Evolutionary conservation across 2,329 filamentous ascomycete species (phyloP), one percentile per base, ranked within the genome.

Genomic region (Hysterium pulicare): DNA sequence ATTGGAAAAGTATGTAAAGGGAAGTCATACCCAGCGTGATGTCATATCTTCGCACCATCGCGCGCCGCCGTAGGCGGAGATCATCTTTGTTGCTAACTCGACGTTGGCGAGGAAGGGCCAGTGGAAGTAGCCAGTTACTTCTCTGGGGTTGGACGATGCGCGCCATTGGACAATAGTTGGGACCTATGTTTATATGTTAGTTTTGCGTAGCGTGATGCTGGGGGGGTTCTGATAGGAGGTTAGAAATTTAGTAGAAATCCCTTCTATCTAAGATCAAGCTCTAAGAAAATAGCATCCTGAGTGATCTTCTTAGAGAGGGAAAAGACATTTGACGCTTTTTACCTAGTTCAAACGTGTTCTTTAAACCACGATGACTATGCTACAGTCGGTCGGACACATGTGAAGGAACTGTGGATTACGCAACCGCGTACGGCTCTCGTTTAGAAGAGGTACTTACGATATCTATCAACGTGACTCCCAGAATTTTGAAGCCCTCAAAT

Each of bases 101-200:
- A 63, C 56, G 53, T 82, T 78, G 7, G 79, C 75, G 16, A 81
- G 67, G 48, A 81, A 74, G 40, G 78, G 79, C 77, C 78, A 82
- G 58, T 82, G 78, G 51, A 74, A 81, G 56, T 79, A 81, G 0
- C 69, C 67, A 21, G 64, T 66, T 1, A 75, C 73, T 45, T 55
- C 54, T 3, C 46, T 46, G 2, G 78, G 74, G 0, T 60, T 58
- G 4, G 66, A 50, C 39, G 70, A 49, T 13, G 68, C 59, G 37
- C 64, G 62, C 61, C 73, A 81, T 72, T 79, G 79, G 5, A 69
- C 69, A 9, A 77, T 67, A 0, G 77, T 81, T 2, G 78, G 79
- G 31, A 72, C 75, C 33, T 81, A 8, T 7, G 15, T 19, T 16
- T 19, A 33, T n/a, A 19, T 13, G 15, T 38, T 32, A 40, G n/a